These are phyloP conservation scores for Graphilbum ipis-grandicollis DNA, from an alignment of 2,329 filamentous ascomycete genomes.

Conservation along the genomic window DNA sequence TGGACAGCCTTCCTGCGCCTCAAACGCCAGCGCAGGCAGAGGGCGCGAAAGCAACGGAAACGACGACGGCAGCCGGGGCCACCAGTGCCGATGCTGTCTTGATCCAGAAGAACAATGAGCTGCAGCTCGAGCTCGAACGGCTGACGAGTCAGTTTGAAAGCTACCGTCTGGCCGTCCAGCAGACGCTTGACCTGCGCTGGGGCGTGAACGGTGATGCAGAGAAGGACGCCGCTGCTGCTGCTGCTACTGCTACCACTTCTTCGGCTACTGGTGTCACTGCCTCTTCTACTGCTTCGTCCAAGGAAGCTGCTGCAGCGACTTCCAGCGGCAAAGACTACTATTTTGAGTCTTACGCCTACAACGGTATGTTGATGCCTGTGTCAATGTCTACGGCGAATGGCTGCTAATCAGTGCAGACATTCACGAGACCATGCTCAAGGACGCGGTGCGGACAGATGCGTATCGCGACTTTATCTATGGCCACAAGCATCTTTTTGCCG, in stretches of 20 bases:
- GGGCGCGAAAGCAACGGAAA: background rate
- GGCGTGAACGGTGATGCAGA: conserved; percentile 31
- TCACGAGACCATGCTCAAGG: conserved; percentile 91
- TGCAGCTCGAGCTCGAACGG: conserved; percentile 43
- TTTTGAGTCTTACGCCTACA: conserved; percentile 44
- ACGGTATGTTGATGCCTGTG: conserved; percentile 20
- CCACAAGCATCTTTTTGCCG: conserved; percentile 73
- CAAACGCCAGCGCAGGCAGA: conserved; percentile 15
- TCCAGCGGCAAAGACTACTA: conserved; percentile 25
- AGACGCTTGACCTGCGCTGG: conserved; percentile 50
- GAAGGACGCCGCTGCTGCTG: conserved; percentile 12
- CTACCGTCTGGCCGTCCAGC: conserved; percentile 47
- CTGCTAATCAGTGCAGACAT: conserved; percentile 39
- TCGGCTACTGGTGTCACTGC: too few relatives aligned
- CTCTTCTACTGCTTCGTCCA: conserved; percentile 1
- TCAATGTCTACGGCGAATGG: background rate
- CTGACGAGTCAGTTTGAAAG: conserved; percentile 44
- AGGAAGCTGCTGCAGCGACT: conserved; percentile 14
- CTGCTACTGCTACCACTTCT: too few relatives aligned
- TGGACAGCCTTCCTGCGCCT: conserved; percentile 55
- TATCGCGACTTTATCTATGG: conserved; percentile 93
- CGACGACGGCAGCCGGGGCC: background rate
- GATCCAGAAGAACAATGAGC: conserved; percentile 31
- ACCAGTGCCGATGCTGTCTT: conserved; percentile 9
- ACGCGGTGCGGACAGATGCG: conserved; percentile 70